These are phyloP conservation scores for Geotrichum europaeum DNA, from an alignment of 1,139 yeast species.

Conservation along the genomic window DNA sequence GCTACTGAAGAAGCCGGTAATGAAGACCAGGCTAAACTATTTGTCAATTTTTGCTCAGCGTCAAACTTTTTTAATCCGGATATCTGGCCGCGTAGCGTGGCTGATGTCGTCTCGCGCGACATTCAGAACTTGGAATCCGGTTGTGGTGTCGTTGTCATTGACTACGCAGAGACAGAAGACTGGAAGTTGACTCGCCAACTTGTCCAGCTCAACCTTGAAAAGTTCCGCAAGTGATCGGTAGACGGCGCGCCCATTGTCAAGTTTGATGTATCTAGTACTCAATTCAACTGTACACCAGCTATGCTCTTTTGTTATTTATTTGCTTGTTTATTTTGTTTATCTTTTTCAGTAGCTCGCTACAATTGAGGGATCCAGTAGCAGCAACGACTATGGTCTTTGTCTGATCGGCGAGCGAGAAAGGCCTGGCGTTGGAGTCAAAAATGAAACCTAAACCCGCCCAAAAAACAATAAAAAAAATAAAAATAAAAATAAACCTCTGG, in stretches of 20 bases:
- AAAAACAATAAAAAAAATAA: neutral
- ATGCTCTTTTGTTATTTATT: neutral
- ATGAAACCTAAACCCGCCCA: neutral
- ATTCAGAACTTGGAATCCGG: constrained; percentile 35
- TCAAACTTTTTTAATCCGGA: constrained; percentile 63
- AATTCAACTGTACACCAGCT: neutral
- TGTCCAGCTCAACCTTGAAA: constrained; percentile 28
- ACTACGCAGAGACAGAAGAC: constrained; percentile 56
- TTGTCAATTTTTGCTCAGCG: constrained; percentile 68
- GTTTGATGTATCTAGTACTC: neutral
- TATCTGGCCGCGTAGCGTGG: constrained; percentile 71
- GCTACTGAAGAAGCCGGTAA: constrained; percentile 29
- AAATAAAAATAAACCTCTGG: neutral
- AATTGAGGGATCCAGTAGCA: neutral
- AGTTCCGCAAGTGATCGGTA: neutral
- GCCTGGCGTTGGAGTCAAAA: neutral
- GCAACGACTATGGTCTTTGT: neutral
- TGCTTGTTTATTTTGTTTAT: neutral
- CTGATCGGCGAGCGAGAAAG: neutral
- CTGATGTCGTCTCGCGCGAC: constrained; percentile 44
- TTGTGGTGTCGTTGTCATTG: constrained; percentile 54
- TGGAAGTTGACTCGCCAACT: constrained; percentile 54
- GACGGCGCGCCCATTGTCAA: neutral
- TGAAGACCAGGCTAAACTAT: constrained; percentile 48
- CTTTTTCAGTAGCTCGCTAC: neutral